Conservation (phyloP, 345 rosid species). For the Salix purpurea region DNA sequence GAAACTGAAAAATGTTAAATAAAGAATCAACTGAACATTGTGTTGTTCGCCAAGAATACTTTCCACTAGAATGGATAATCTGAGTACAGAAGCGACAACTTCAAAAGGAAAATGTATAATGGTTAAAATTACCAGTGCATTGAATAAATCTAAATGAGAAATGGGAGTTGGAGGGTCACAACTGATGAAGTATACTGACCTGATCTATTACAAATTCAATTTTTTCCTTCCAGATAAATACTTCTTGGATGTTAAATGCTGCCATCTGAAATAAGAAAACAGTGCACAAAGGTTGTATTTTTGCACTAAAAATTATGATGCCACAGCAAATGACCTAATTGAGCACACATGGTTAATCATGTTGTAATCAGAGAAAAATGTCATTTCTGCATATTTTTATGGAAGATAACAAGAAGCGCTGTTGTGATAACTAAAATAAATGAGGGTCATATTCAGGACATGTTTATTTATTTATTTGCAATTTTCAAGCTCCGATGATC, state of each 20-base stretch:
- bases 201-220: slow-evolving; percentile 88
- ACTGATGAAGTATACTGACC: slow-evolving; percentile 39
- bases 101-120: slow-evolving; percentile 1
- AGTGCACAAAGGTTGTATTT: background rate
- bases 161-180: background rate
- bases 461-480: background rate
- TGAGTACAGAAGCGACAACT: background rate
- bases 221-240: slow-evolving; percentile 85
- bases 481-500: background rate
- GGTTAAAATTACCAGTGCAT: background rate
- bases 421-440: background rate
- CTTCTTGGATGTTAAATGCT: slow-evolving; percentile 98
- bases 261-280: slow-evolving; percentile 67
- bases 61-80: background rate
- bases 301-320: background rate
- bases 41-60: background rate
- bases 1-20: no score
- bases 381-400: slow-evolving; percentile 3
- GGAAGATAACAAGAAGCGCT: background rate
- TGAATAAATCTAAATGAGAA: background rate
- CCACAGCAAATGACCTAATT: background rate
- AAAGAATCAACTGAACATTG: background rate
- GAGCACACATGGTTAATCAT: background rate
- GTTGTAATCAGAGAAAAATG: background rate
- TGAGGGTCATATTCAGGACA: background rate